A percentile compares a stretch with the other conserved stretches of the same genome.
Conservation (phyloP, 2,329 filamentous ascomycete species). For the Magnaporthales sp. region DNA sequence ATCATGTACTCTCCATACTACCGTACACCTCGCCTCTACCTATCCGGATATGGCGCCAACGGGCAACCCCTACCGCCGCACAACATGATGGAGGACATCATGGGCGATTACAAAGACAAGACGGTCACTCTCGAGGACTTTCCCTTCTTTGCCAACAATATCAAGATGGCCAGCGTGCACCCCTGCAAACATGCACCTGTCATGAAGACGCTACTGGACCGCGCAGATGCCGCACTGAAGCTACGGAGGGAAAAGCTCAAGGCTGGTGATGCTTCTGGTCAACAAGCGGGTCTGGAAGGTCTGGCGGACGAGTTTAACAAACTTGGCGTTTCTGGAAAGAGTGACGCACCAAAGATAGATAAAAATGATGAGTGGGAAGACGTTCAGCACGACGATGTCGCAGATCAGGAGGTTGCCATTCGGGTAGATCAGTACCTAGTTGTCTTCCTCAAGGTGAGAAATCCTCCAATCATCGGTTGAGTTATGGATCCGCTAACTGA, state of each 20-base stretch:
- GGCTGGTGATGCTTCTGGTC: background rate
- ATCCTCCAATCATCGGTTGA: background rate
- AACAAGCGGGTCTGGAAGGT: conserved; percentile 61
- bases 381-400: conserved; percentile 49
- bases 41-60: conserved; percentile 76
- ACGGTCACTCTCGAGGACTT: conserved; percentile 98
- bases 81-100: conserved; percentile 30
- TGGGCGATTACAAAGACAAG: conserved; percentile 48
- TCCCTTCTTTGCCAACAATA: conserved; percentile 79
- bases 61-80: conserved; percentile 44
- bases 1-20: conserved; percentile 98
- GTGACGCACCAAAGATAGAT: conserved; percentile 32
- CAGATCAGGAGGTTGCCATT: conserved; percentile 70
- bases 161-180: conserved; percentile 96
- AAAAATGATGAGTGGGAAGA: conserved; percentile 58
- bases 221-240: conserved; percentile 87
- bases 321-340: conserved; percentile 39
- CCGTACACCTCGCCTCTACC: conserved; percentile 87
- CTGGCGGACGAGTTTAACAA: conserved; percentile 73
- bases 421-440: conserved; percentile 84
- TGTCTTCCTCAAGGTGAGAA: conserved; percentile 71
- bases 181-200: conserved; percentile 96
- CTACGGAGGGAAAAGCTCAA: conserved; percentile 76
- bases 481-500: background rate
- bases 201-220: conserved; percentile 95